These are phyloP conservation scores for Linum tenue DNA, from an alignment of 345 rosid genomes.

Conservation along the genomic window DNA sequence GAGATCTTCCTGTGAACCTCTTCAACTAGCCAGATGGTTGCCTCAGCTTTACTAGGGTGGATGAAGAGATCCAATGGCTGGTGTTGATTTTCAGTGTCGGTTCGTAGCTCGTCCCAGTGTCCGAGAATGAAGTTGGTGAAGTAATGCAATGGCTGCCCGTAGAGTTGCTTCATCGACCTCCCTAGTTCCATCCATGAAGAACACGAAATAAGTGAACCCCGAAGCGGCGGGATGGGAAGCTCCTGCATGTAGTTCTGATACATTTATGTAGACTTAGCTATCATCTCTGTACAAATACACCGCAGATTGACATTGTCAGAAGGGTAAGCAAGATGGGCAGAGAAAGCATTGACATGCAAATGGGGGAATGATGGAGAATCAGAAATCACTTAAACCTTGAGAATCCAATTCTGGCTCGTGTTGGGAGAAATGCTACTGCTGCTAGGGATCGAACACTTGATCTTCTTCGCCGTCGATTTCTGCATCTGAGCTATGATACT, in stretches of 20 bases:
- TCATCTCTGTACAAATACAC: constrained; percentile 22
- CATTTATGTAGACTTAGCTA: constrained; percentile 52
- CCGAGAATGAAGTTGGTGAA: constrained; percentile 55
- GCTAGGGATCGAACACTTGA: constrained; percentile 17
- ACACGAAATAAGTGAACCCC: constrained; percentile 71
- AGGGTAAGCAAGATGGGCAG: not conserved
- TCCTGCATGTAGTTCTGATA: constrained; percentile 82
- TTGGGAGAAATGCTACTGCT: constrained; percentile 3
- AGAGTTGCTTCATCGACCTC: constrained; percentile 56
- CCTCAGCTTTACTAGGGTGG: constrained; percentile 85
- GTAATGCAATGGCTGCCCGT: constrained; percentile 85
- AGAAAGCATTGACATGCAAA: too few relatives aligned
- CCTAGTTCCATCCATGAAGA: constrained; percentile 69
- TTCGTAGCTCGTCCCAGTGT: constrained; percentile 62
- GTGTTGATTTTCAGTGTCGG: constrained; percentile 44
- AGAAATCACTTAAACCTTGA: constrained; percentile 32
- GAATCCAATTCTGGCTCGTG: constrained; percentile 23
- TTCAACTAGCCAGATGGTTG: constrained; percentile 74
- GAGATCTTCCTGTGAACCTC: constrained; percentile 61
- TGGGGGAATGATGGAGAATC: not conserved
- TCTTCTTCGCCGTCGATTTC: constrained; percentile 24
- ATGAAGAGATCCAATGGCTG: constrained; percentile 43
- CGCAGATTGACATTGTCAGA: not conserved
- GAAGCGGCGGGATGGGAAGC: constrained; percentile 44
- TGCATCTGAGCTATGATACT: constrained; percentile 30